Percentiles rank a stretch among this genome's conserved stretches.
Evolutionary conservation across 2,329 filamentous ascomycete species (phyloP).

Genomic region (Sarocladiaceae sp.): DNA sequence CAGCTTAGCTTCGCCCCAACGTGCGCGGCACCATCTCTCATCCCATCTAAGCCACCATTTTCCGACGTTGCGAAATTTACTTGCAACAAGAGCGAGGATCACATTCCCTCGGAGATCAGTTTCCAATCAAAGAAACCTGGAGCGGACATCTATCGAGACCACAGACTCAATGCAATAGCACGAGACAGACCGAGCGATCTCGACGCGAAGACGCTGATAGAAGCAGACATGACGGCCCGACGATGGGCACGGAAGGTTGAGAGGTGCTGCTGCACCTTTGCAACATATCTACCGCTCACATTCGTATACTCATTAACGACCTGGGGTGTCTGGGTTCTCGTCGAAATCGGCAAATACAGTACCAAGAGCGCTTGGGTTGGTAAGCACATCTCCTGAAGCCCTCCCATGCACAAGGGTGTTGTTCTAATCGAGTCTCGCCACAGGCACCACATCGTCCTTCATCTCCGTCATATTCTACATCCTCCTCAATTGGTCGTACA

Average conservation of each 20-base stretch:
- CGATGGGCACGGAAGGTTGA: conserved; percentile 66
- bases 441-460: conserved; percentile 50
- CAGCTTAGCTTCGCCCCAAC: too few relatives aligned
- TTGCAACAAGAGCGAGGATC: too few relatives aligned
- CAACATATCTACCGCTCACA: conserved; percentile 76
- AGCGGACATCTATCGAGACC: neutral
- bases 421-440: neutral
- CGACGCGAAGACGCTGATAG: conserved; percentile 9
- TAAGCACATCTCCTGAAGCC: conserved; percentile 26
- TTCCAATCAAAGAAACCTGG: neutral
- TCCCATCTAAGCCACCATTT: too few relatives aligned
- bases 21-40: too few relatives aligned
- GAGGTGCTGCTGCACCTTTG: conserved; percentile 72
- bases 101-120: neutral
- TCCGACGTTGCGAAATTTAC: too few relatives aligned
- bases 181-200: neutral
- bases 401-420: neutral
- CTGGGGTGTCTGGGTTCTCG: conserved; percentile 87
- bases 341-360: conserved; percentile 59
- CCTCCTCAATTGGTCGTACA: conserved; percentile 84
- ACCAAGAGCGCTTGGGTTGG: conserved; percentile 51
- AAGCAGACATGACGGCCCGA: conserved; percentile 38
- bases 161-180: conserved; percentile 4
- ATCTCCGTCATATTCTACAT: conserved; percentile 66
- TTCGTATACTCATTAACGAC: conserved; percentile 89